phyloP scores from a whole-genome alignment of 768 basidiomycete species.

The Asterophora parasitica region DNA sequence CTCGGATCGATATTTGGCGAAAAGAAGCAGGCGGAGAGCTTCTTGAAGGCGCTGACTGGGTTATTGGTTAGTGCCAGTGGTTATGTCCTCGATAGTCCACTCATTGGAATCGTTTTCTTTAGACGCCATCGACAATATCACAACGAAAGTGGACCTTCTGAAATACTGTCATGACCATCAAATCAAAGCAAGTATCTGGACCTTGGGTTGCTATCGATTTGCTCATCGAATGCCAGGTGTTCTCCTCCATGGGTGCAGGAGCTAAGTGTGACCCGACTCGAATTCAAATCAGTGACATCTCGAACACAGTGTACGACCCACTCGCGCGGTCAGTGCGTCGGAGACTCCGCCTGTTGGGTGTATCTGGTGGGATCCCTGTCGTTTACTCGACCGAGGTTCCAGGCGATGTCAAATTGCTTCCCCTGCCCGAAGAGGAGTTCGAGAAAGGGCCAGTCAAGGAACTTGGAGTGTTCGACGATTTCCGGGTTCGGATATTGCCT shows the following conservation, averaged over 20 bases:
- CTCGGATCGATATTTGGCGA: conserved; percentile 79
- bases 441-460: conserved; percentile 86
- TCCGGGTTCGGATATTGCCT: conserved; percentile 89
- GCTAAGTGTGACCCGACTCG: conserved; percentile 94
- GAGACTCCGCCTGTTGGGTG: conserved; percentile 60
- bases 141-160: conserved; percentile 92
- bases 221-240: conserved; percentile 58
- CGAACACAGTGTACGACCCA: conserved; percentile 88
- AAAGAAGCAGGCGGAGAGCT: conserved; percentile 72
- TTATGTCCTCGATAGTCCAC: neutral
- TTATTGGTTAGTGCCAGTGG: conserved; percentile 55
- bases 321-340: conserved; percentile 87
- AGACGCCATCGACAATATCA: conserved; percentile 98
- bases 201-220: neutral
- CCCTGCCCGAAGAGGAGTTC: conserved; percentile 89
- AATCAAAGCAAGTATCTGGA: conserved; percentile 58
- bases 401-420: conserved; percentile 80
- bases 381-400: conserved; percentile 97
- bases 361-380: conserved; percentile 69
- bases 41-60: conserved; percentile 88
- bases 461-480: conserved; percentile 86
- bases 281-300: conserved; percentile 94
- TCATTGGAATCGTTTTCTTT: conserved; percentile 9
- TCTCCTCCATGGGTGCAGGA: conserved; percentile 96
- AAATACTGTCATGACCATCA: conserved; percentile 77